A percentile compares a stretch with the other conserved stretches of the same genome.
phyloP scores from a whole-genome alignment of 2,329 filamentous ascomycete genomes.

The Paramyrothecium sp. region DNA sequence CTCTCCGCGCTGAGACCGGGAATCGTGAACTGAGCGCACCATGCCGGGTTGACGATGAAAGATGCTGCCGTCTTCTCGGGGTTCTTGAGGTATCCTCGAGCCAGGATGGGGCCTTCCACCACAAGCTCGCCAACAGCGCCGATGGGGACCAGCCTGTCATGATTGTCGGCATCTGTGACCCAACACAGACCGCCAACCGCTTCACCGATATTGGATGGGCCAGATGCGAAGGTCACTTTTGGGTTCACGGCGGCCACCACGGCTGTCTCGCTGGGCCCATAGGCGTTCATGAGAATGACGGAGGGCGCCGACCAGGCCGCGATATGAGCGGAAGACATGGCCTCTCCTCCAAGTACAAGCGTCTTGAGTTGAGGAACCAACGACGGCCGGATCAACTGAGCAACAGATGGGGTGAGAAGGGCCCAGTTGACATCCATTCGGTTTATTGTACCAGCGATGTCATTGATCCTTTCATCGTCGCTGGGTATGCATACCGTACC shows the following conservation, averaged over 20 bases:
- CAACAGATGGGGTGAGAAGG: slow-evolving; percentile 5
- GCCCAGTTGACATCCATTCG: slow-evolving; percentile 2
- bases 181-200: slow-evolving; percentile 2
- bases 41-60: slow-evolving; percentile 5
- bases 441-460: slow-evolving; percentile 3
- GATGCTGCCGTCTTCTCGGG: slow-evolving; percentile 7
- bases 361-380: slow-evolving; percentile 7
- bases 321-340: slow-evolving; percentile 2
- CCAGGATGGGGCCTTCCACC: slow-evolving; percentile 50
- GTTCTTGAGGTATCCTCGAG: slow-evolving; percentile 32
- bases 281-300: slow-evolving; percentile 2
- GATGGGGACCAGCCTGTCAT: slow-evolving; percentile 15
- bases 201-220: slow-evolving; percentile 4
- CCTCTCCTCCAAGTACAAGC: slow-evolving; percentile 4
- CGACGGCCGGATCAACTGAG: slow-evolving; percentile 6
- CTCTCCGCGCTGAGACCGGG: not conserved
- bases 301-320: not conserved
- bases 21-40: not conserved
- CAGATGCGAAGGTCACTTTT: not conserved
- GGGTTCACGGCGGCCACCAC: slow-evolving; percentile 3
- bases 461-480: slow-evolving; percentile 12
- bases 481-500: slow-evolving; percentile 19
- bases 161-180: slow-evolving; percentile 9
- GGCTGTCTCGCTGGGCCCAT: slow-evolving; percentile 6
- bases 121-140: slow-evolving; percentile 37